Base-by-base conservation (phyloP, 2,329 filamentous ascomycete species). In the Cadophora gregata region DNA sequence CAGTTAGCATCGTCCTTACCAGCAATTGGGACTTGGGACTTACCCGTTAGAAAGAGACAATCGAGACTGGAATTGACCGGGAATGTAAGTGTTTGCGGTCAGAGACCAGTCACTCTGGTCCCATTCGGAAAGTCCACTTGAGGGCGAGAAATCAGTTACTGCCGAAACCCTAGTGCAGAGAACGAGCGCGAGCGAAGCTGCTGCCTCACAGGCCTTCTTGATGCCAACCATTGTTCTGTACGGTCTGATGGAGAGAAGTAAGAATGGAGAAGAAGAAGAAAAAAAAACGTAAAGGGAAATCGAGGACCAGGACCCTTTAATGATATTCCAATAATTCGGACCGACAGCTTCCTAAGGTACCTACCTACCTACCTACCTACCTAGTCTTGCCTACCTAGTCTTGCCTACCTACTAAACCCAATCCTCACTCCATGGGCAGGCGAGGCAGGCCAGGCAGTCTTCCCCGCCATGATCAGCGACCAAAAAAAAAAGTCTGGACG, bases 21-120 rank as follows among this genome's bases (percentile, higher is more conserved):
- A 24, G 33, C 33, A 25, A 55, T 21, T 59, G 12, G 45, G 14
- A n/a, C 25, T 24, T 7, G 29, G 53, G 51, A 68, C 67, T 36
- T 67, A 77, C 75, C 76, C 76, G 71, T 78, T 78, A 4, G 75
- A 69, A 33, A 77, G 71, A 6, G 73, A 75, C n/a, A 76, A 47
- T 25, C 75, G 66, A 24, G 74, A 67, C 62, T 78, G 76, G 63
- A 73, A 78, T 27, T 77, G 73, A 16, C 74, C 75, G 1, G 73
- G 75, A 45, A 71, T 67, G 33, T 68, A 75, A 25, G 59, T 72
- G 1, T 64, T 68, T 6, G 74, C 69, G 4, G 70, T 75, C 66
- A 77, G 68, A 21, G 72, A 74, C 76, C 74, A 77, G 10, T 75
- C 72, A 1, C 27, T 68, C 58, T 75, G 70, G 66, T 75, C 70